Conservation (phyloP, 352 stramenopile species). For the Thalassiosira ordinaria region DNA sequence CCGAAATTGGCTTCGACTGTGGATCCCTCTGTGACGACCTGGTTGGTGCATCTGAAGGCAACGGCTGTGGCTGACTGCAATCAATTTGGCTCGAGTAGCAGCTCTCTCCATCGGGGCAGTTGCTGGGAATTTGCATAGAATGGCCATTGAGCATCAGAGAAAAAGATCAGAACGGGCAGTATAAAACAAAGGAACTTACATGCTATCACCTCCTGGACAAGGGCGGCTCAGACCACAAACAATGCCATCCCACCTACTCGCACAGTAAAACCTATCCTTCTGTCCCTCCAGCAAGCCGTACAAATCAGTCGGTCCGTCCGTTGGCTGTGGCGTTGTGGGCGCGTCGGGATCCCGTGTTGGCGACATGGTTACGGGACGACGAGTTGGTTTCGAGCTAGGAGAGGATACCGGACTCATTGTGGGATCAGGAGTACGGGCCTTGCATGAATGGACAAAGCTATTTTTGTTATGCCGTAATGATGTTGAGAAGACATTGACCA, state of each 20-base stretch:
- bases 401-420: neutral
- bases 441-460: conserved; percentile 58
- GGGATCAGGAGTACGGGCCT: conserved; percentile 15
- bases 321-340: conserved; percentile 43
- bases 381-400: conserved; percentile 13
- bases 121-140: neutral
- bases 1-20: neutral
- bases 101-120: conserved; percentile 43
- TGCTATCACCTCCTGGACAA: conserved; percentile 41
- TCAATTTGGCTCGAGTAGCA: conserved; percentile 42
- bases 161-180: neutral
- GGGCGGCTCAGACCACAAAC: conserved; percentile 43
- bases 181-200: conserved; percentile 17
- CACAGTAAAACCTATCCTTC: conserved; percentile 53
- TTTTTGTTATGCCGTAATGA: no score
- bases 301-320: conserved; percentile 48
- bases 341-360: conserved; percentile 49
- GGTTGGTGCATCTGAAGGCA: conserved; percentile 6
- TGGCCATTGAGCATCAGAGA: neutral
- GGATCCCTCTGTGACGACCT: neutral
- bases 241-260: conserved; percentile 41
- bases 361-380: conserved; percentile 16
- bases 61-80: conserved; percentile 40
- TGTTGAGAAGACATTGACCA: no score
- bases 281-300: conserved; percentile 52